Evolutionary conservation across 2,329 filamentous ascomycete genomes (phyloP).

Genomic region (Beauveria brongniartii): DNA sequence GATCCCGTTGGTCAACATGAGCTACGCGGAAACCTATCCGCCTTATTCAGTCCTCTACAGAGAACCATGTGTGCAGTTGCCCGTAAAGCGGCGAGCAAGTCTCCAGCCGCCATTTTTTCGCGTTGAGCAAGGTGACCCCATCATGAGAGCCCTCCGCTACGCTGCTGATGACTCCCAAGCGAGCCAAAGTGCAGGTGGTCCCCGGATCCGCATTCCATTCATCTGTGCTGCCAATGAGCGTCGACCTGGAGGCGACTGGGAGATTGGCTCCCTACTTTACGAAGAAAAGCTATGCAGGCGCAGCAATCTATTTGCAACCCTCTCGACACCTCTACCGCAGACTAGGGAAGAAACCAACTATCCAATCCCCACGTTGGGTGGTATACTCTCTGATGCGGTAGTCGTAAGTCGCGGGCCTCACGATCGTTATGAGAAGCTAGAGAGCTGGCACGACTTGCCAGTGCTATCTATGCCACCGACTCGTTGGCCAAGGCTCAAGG

Average conservation of each 20-base stretch:
- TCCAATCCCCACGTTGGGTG: slow-evolving; percentile 61
- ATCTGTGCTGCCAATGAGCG: slow-evolving; percentile 71
- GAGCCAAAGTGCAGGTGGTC: slow-evolving; percentile 24
- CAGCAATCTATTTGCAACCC: slow-evolving; percentile 63
- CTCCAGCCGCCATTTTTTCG: slow-evolving; percentile 38
- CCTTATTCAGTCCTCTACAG: slow-evolving; percentile 52
- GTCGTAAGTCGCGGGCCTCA: slow-evolving; percentile 67
- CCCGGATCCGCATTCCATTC: slow-evolving; percentile 46
- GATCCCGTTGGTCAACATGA: slow-evolving; percentile 54
- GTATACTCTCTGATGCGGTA: slow-evolving; percentile 61
- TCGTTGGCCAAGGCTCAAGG: slow-evolving; percentile 64
- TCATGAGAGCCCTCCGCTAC: slow-evolving; percentile 54
- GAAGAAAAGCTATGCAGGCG: slow-evolving; percentile 65
- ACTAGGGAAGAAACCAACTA: slow-evolving; percentile 48
- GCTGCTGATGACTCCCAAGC: slow-evolving; percentile 29
- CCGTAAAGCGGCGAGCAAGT: slow-evolving; percentile 27
- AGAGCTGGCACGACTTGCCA: slow-evolving; percentile 50
- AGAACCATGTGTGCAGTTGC: slow-evolving; percentile 40
- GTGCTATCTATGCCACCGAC: slow-evolving; percentile 69
- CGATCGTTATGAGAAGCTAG: slow-evolving; percentile 52
- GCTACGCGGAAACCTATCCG: slow-evolving; percentile 46
- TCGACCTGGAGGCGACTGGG: slow-evolving; percentile 72
- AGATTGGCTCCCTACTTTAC: slow-evolving; percentile 45
- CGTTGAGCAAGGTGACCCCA: slow-evolving; percentile 50
- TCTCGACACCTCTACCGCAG: slow-evolving; percentile 51